Percentiles rank a stretch among this genome's conserved stretches.
Evolutionary conservation across 495 filamentous ascomycete genomes (phyloP).

Genomic region (Entonaema liquescens): DNA sequence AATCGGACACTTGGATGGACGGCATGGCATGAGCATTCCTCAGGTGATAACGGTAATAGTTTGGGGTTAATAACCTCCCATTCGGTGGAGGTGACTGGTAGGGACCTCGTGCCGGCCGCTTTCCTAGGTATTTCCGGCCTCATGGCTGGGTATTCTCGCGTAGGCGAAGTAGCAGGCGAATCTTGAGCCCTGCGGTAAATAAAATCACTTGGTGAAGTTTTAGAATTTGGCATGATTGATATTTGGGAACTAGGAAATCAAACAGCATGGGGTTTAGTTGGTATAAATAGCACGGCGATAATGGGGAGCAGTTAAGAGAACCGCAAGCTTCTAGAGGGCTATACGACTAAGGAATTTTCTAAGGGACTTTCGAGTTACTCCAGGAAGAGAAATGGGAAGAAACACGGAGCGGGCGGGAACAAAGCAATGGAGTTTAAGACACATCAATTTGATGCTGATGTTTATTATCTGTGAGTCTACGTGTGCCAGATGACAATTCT

Average conservation of each 20-base stretch:
- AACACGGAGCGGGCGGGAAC: background rate
- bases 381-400: slow-evolving; percentile 24
- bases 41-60: background rate
- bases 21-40: background rate
- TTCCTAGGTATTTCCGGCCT: background rate
- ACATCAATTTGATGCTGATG: slow-evolving; percentile 6
- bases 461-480: slow-evolving; percentile 43
- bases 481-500: slow-evolving; percentile 83
- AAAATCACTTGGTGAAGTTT: slow-evolving; percentile 39
- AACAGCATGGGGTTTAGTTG: background rate
- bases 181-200: slow-evolving; percentile 29
- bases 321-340: slow-evolving; percentile 14
- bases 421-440: slow-evolving; percentile 19
- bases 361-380: slow-evolving; percentile 13
- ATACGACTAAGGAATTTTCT: slow-evolving; percentile 4
- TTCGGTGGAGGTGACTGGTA: background rate
- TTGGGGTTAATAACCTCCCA: background rate
- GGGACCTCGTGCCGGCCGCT: background rate
- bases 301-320: background rate
- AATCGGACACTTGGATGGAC: background rate
- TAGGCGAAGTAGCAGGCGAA: background rate
- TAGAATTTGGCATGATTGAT: slow-evolving; percentile 24
- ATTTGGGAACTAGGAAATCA: background rate
- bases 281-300: slow-evolving; percentile 23
- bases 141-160: background rate